Conservation (phyloP, 1,284 basidiomycete species). For the Cutaneotrichosporon daszewskae region DNA sequence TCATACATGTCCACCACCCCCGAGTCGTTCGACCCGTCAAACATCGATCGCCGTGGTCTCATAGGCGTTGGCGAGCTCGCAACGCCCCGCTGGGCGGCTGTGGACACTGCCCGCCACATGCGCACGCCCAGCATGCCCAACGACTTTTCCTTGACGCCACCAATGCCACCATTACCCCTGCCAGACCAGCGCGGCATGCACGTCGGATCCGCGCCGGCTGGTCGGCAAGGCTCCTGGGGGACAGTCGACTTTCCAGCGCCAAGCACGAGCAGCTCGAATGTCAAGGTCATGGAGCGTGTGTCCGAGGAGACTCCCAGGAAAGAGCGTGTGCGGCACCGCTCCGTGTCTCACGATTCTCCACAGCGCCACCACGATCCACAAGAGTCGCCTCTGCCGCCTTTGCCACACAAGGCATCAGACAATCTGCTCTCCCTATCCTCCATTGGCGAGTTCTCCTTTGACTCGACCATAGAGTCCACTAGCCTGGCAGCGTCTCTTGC, state of each 20-base stretch:
- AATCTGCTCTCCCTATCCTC: conserved; percentile 21
- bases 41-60: conserved; percentile 78
- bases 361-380: not conserved
- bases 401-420: not conserved
- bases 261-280: conserved; percentile 2
- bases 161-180: conserved; percentile 16
- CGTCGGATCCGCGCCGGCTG: conserved; percentile 12
- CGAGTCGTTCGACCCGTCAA: conserved; percentile 58
- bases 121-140: conserved; percentile 45
- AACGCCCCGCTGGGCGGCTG: conserved; percentile 82
- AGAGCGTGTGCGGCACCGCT: conserved; percentile 13
- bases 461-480: conserved; percentile 33
- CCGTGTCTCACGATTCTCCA: conserved; percentile 18
- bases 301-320: conserved; percentile 22
- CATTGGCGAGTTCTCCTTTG: conserved; percentile 37
- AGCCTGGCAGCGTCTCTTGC: conserved; percentile 29
- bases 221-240: no score
- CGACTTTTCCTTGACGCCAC: conserved; percentile 23
- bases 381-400: not conserved
- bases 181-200: conserved; percentile 7
- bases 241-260: conserved; percentile 16
- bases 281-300: conserved; percentile 23
- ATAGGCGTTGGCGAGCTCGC: conserved; percentile 94
- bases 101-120: conserved; percentile 32
- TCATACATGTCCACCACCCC: conserved; percentile 31